These are phyloP conservation scores for Musa troglodytarum DNA, from an alignment of 176 grass and related monocot species.

Conservation along the genomic window DNA sequence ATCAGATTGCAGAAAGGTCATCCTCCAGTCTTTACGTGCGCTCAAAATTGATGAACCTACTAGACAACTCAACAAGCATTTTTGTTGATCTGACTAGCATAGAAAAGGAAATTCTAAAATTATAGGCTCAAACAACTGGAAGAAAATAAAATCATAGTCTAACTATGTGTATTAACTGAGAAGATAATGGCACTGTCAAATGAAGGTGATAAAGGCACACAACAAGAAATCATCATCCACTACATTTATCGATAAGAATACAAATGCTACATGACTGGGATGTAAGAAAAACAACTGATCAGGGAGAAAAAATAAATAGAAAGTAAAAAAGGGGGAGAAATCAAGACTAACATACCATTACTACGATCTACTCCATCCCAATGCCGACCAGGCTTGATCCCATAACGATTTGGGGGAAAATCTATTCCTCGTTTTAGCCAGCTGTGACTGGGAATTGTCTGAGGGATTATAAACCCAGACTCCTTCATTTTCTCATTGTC, in stretches of 20 bases:
- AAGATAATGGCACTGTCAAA: neutral
- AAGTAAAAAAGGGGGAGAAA: neutral
- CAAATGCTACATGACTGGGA: neutral
- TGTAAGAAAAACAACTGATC: constrained; percentile 3
- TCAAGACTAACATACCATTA: constrained; percentile 45
- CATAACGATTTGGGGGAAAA: constrained; percentile 78
- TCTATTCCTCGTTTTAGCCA: constrained; percentile 89
- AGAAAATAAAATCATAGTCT: too few relatives aligned
- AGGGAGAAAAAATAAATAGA: neutral
- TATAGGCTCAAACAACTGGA: too few relatives aligned
- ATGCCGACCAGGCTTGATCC: constrained; percentile 77
- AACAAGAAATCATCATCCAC: constrained; percentile 8
- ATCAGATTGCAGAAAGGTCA: too few relatives aligned
- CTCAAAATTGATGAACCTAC: too few relatives aligned
- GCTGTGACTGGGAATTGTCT: constrained; percentile 70
- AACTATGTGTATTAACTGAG: too few relatives aligned
- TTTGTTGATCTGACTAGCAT: too few relatives aligned
- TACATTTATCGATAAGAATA: too few relatives aligned
- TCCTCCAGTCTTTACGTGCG: too few relatives aligned
- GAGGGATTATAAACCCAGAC: constrained; percentile 91
- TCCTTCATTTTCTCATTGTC: constrained; percentile 92
- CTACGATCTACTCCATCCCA: constrained; percentile 95
- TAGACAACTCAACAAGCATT: too few relatives aligned
- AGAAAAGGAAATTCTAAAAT: too few relatives aligned
- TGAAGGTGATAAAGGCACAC: neutral